Conservation (phyloP, 345 rosid genomes). For the Euclidium syriacum region DNA sequence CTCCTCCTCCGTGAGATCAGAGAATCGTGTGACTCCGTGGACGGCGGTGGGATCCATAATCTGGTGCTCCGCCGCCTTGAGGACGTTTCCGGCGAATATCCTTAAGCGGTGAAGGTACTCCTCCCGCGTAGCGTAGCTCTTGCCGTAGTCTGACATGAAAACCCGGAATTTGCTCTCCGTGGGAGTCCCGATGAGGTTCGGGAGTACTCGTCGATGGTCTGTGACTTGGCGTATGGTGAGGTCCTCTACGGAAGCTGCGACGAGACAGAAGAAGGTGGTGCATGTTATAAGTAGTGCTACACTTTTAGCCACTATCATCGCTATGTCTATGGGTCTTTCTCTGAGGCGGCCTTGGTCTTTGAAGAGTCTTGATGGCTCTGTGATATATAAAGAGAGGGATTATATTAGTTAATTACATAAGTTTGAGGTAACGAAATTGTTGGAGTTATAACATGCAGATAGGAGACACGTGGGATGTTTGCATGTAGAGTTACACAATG, state of each 20-base stretch:
- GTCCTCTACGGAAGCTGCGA: slow-evolving; percentile 19
- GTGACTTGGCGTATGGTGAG: slow-evolving; percentile 48
- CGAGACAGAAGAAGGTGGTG: slow-evolving; percentile 8
- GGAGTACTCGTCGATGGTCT: slow-evolving; percentile 12
- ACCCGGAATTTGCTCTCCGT: slow-evolving; percentile 47
- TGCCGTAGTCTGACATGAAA: slow-evolving; percentile 55
- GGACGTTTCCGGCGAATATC: slow-evolving; percentile 59
- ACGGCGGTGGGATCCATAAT: slow-evolving; percentile 63
- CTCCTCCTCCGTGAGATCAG: slow-evolving; percentile 75
- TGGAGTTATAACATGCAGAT: slow-evolving; percentile 25
- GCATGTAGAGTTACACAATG: slow-evolving; percentile 18
- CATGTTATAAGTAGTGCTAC: slow-evolving; percentile 19
- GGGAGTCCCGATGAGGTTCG: slow-evolving; percentile 30
- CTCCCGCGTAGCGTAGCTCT: slow-evolving; percentile 49
- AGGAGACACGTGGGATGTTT: slow-evolving; percentile 25
- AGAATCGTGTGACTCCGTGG: slow-evolving; percentile 77
- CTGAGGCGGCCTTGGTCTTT: background rate
- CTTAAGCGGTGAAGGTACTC: slow-evolving; percentile 72
- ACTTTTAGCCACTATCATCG: slow-evolving; percentile 26
- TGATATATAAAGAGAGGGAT: background rate
- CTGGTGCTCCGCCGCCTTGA: slow-evolving; percentile 78
- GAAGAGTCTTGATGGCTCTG: background rate
- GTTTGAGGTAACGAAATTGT: slow-evolving; percentile 11
- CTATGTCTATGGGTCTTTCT: slow-evolving; percentile 11
- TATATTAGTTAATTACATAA: background rate